A percentile compares a stretch with the other conserved stretches of the same genome.
phyloP scores from a whole-genome alignment of 306 rosid genomes.

The Trifolium subterraneum region DNA sequence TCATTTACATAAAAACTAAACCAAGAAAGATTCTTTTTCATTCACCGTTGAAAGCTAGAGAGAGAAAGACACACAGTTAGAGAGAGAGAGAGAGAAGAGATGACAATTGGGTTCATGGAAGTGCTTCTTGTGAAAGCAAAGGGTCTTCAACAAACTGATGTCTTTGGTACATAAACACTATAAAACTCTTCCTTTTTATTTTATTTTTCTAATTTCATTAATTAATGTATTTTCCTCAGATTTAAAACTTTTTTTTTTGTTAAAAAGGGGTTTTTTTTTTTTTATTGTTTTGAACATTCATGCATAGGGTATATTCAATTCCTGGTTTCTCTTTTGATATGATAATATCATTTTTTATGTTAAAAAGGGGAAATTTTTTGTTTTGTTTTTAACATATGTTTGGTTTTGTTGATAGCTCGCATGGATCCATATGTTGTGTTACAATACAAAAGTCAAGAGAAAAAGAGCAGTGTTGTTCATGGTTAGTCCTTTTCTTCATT shows the following conservation, averaged over 20 bases:
- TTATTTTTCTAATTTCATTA: neutral
- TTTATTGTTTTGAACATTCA: no score
- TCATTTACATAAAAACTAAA: no score
- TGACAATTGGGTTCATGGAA: conserved; percentile 55
- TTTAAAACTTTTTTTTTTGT: conserved; percentile 8
- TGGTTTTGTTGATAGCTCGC: conserved; percentile 51
- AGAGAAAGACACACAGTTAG: neutral
- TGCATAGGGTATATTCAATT: no score
- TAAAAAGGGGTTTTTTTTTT: no score
- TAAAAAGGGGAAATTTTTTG: no score
- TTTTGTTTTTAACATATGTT: neutral
- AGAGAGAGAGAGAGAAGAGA: conserved; percentile 26
- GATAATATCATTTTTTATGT: neutral
- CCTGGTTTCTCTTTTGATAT: no score
- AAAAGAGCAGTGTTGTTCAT: conserved; percentile 68
- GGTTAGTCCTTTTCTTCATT: conserved; percentile 50
- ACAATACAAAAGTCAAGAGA: conserved; percentile 80
- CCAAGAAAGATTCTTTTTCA: no score
- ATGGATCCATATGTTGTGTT: conserved; percentile 87
- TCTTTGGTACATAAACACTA: conserved; percentile 52
- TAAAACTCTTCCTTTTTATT: neutral
- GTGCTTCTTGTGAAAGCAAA: conserved; percentile 57
- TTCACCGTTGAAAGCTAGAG: no score
- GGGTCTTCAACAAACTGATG: conserved; percentile 64
- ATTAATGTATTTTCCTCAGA: conserved; percentile 12